phyloP scores from a whole-genome alignment of 768 basidiomycete genomes.

The Kwoniella sp. region DNA sequence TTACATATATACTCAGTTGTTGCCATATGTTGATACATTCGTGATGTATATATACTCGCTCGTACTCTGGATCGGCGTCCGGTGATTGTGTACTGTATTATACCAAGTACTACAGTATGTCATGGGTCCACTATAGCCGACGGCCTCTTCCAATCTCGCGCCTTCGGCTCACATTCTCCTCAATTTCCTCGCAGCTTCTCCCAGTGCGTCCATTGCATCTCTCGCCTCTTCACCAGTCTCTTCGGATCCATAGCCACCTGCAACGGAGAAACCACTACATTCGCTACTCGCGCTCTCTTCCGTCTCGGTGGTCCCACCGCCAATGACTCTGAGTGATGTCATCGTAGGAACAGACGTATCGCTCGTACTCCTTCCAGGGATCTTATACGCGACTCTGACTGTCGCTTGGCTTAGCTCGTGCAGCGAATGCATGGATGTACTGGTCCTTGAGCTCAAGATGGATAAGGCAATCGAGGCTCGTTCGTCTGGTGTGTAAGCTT shows the following conservation, averaged over 20 bases:
- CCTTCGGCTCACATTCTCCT: background rate
- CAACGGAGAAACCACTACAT: background rate
- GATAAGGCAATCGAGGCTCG: slow-evolving; percentile 24
- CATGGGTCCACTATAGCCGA: too few species aligned
- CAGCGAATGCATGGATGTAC: slow-evolving; percentile 5
- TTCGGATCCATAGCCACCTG: slow-evolving; percentile 4
- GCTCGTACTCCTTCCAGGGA: slow-evolving; percentile 2
- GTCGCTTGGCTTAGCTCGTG: slow-evolving; percentile 25
- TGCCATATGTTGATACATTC: too few species aligned
- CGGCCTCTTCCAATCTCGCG: too few species aligned
- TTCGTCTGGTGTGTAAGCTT: slow-evolving; percentile 11
- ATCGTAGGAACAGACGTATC: background rate
- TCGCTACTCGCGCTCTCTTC: slow-evolving; percentile 1
- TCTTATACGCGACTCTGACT: slow-evolving; percentile 10
- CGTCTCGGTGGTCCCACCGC: background rate
- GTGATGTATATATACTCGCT: too few species aligned
- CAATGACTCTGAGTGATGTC: background rate
- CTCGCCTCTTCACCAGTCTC: slow-evolving; percentile 8
- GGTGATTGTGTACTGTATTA: too few species aligned
- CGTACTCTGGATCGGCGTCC: too few species aligned
- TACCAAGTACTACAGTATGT: too few species aligned
- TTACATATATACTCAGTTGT: too few species aligned
- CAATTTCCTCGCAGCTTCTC: slow-evolving; percentile 19
- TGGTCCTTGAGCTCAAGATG: slow-evolving; percentile 7
- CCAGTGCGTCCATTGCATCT: slow-evolving; percentile 27